Evolutionary conservation across 495 filamentous ascomycete species (phyloP).

Genomic region (Penicilliopsis zonata): DNA sequence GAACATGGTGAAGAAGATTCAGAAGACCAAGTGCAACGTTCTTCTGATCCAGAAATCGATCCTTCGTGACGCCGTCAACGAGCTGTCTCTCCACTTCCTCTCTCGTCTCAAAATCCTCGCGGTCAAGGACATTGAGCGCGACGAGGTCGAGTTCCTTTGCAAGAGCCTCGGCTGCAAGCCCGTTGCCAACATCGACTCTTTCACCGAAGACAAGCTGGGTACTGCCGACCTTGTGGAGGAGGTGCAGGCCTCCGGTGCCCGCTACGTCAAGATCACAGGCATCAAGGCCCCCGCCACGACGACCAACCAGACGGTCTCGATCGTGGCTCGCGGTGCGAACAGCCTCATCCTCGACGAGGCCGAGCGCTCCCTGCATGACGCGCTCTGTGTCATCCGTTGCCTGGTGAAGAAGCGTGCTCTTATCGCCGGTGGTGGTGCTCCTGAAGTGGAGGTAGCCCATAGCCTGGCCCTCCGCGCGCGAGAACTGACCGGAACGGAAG

Average conservation of each 20-base stretch:
- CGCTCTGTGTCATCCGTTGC: conserved; percentile 93
- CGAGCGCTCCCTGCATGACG: conserved; percentile 90
- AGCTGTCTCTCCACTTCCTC: conserved; percentile 92
- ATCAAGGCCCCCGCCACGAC: conserved; percentile 47
- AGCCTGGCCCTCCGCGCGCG: conserved; percentile 69
- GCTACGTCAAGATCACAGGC: conserved; percentile 89
- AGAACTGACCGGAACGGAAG: conserved; percentile 75
- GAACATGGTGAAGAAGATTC: conserved; percentile 99
- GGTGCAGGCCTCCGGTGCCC: conserved; percentile 70
- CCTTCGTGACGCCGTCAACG: conserved; percentile 93
- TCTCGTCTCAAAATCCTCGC: conserved; percentile 91
- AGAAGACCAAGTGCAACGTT: conserved; percentile 99
- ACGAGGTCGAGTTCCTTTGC: conserved; percentile 98
- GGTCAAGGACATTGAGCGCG: conserved; percentile 94
- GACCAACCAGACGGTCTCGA: conserved; percentile 76
- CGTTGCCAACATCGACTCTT: conserved; percentile 95
- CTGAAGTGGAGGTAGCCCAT: conserved; percentile 89
- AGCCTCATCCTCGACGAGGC: conserved; percentile 90
- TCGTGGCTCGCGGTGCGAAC: conserved; percentile 92
- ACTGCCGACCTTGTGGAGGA: conserved; percentile 94
- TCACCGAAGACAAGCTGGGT: conserved; percentile 97
- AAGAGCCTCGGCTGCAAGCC: conserved; percentile 97
- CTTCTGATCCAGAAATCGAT: conserved; percentile 98
- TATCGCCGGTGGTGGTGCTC: conserved; percentile 90
- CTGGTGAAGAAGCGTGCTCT: conserved; percentile 98